phyloP scores from a whole-genome alignment of 495 filamentous ascomycete species.

The Parachaetomium inaequale region DNA sequence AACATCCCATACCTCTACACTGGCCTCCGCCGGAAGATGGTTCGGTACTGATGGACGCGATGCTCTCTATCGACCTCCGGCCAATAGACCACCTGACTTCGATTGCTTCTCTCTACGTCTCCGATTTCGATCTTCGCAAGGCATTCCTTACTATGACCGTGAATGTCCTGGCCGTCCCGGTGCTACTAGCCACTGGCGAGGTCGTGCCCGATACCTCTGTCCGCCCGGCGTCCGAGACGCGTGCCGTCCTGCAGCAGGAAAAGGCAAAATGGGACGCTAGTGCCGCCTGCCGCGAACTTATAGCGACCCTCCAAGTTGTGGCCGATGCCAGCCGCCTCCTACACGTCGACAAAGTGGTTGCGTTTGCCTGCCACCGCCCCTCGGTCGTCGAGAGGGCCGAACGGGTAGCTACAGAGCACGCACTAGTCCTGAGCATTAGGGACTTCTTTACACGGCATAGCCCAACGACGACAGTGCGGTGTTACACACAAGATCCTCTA shows the following conservation, averaged over 20 bases:
- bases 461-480: not conserved
- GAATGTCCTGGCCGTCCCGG: not conserved
- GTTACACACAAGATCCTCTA: constrained; percentile 4
- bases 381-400: constrained; percentile 1
- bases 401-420: constrained; percentile 3
- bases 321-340: constrained; percentile 8
- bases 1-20: not conserved
- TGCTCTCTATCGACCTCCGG: constrained; percentile 6
- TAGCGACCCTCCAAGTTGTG: not conserved
- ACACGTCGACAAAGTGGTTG: constrained; percentile 2
- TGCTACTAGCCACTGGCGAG: constrained; percentile 3
- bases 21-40: constrained; percentile 3
- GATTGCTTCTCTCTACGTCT: not conserved
- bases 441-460: constrained; percentile 1
- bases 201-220: not conserved
- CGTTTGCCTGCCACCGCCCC: constrained; percentile 7
- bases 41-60: not conserved
- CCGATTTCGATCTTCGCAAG: not conserved
- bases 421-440: constrained; percentile 1
- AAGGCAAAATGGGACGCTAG: constrained; percentile 3
- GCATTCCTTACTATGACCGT: constrained; percentile 2
- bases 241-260: constrained; percentile 4
- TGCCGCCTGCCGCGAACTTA: constrained; percentile 2
- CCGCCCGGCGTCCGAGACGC: constrained; percentile 1
- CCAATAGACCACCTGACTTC: not conserved